Conservation (phyloP, 139 green algal genomes). For the Volvox reticuliferus region DNA sequence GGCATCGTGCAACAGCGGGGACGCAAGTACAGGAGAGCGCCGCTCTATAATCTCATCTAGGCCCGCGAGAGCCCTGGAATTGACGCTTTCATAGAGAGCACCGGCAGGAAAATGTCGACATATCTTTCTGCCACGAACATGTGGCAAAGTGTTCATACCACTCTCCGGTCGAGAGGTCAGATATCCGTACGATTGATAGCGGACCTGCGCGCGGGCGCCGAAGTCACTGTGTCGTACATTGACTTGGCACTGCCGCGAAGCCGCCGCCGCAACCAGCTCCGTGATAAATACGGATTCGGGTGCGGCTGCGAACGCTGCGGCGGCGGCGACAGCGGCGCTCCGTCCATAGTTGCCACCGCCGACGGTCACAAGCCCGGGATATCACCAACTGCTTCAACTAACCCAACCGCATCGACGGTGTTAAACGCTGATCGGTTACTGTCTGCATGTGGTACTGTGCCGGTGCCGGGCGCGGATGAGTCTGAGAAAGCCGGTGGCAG, state of each 20-base stretch:
- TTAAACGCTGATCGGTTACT: not conserved
- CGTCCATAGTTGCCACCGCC: no score
- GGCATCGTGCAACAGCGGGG: no score
- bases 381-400: not conserved
- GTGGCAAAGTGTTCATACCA: not conserved
- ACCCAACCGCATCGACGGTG: no score
- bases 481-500: no score
- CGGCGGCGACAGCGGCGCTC: not conserved
- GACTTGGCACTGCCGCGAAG: not conserved
- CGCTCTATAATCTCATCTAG: no score
- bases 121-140: no score
- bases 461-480: no score
- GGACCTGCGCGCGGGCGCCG: not conserved
- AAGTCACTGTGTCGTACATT: slow-evolving; percentile 35
- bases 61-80: no score
- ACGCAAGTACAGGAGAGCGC: no score
- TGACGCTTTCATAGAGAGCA: no score
- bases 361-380: no score
- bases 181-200: slow-evolving; percentile 8
- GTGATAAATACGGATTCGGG: slow-evolving; percentile 35
- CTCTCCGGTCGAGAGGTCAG: slow-evolving; percentile 17
- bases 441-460: not conserved
- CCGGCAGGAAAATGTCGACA: no score
- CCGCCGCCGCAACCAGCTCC: not conserved
- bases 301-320: slow-evolving; percentile 44